These are phyloP conservation scores for Yamadazyma sp. DNA, from an alignment of 1,139 yeast genomes.

Conservation along the genomic window DNA sequence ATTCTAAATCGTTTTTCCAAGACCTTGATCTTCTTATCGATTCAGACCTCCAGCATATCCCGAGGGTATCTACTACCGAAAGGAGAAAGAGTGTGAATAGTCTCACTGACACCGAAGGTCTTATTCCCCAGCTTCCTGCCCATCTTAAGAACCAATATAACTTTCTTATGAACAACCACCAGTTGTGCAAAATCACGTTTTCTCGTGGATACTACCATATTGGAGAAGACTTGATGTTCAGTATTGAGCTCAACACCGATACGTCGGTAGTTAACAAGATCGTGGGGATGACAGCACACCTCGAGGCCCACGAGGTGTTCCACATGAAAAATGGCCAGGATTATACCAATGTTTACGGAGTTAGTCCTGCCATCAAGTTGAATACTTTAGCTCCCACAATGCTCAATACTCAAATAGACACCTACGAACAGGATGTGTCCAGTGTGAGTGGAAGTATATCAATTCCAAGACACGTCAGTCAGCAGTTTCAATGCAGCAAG, in stretches of 20 bases:
- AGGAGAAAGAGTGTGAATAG: constrained; percentile 27
- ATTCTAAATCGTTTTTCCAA: constrained; percentile 22
- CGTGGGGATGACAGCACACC: constrained; percentile 33
- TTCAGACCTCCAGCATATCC: constrained; percentile 36
- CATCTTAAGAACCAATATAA: constrained; percentile 40
- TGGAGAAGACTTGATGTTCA: constrained; percentile 49
- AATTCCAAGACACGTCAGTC: constrained; percentile 33
- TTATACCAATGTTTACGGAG: constrained; percentile 32
- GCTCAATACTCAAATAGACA: constrained; percentile 13
- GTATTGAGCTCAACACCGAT: constrained; percentile 23
- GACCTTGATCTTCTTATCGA: constrained; percentile 35
- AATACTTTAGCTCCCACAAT: constrained; percentile 37
- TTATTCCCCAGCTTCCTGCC: constrained; percentile 30
- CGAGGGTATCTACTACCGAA: constrained; percentile 32
- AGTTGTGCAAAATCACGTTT: constrained; percentile 34
- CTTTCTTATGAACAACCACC: constrained; percentile 33
- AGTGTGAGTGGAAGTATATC: constrained; percentile 29
- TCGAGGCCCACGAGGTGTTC: constrained; percentile 44
- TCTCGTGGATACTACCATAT: constrained; percentile 47
- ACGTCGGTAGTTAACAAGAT: constrained; percentile 21
- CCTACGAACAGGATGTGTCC: constrained; percentile 11
- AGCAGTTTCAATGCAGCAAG: constrained; percentile 38
- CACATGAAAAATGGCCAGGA: constrained; percentile 19
- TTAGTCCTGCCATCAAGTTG: constrained; percentile 36
- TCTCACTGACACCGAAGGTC: constrained; percentile 14